Base-by-base conservation (phyloP, 805 yeast species). In the Myxozyma sirexii region DNA sequence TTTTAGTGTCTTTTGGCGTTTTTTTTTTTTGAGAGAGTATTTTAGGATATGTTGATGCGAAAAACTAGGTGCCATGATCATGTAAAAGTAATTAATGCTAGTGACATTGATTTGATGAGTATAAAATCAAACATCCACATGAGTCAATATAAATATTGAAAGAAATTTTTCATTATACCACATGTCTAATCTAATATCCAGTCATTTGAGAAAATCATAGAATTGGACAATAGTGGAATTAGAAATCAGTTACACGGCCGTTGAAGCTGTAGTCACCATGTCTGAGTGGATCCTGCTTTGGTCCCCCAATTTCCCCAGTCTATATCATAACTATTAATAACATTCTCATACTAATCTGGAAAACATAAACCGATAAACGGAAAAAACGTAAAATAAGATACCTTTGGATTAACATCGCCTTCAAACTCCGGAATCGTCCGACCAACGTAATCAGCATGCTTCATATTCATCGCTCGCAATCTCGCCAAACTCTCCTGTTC, bases 301-400 rank as follows among this genome's bases (percentile, higher is more conserved):
- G 99, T 0, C 99, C 99, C 49, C 97, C 97, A 23, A 87, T 79
- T 75, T 94, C 99, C 2, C 99, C 99, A 0, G 99, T 94, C 52
- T 71, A 60, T 6, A 19, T 24, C 42, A 26, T 10, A 17, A 35
- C n/a, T 10, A 26, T 23, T 10, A n/a, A 15, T 38, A 43, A 1
- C n/a, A n/a, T n/a, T n/a, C n/a, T n/a, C n/a, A n/a, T n/a, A n/a
- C n/a, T n/a, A 17, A 33, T 19, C 23, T 10, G 35, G 24, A 31
- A 38, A 23, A 10, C 13, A 23, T 17, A 41, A 4, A 15, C 15
- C 10, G 10, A 29, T 29, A 29, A 29, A n/a, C 37, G 13, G 12
- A 46, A 39, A 10, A 35, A 24, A n/a, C n/a, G 38, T 29, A 26
- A 10, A n/a, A 21, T 12, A 10, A 19, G 39, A 59, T 78, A 61